Evolutionary conservation across 2,329 filamentous ascomycete species (phyloP), one percentile per base, ranked within the genome.

Genomic region (Penicillium sp.): DNA sequence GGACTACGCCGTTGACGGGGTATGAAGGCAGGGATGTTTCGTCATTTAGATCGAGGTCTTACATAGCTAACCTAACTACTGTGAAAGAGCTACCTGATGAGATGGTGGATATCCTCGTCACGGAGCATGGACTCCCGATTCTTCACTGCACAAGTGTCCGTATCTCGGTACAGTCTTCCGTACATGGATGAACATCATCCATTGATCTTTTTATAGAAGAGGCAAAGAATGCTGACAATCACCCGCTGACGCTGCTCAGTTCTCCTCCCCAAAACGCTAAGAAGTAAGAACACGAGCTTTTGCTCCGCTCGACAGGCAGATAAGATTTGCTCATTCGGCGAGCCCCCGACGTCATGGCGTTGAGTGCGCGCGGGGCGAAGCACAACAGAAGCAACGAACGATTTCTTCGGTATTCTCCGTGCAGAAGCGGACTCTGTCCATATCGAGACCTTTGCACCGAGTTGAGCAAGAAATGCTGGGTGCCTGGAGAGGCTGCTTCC

Each of bases 261-360:
- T 22, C 38, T 37, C 17, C 11, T 35, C 41, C 8, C 35, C 20
- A 15, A 54, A 15, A 35, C 15, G 12, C 34, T 10, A 22, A 15
- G n/a, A 42, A 43, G 25, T n/a, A 22, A 15, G n/a, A 42, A 43
- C 25, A 49, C 31, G 47, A 49, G 47, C 28, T 28, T 25, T 28
- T 3, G 25, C 25, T 28, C 25, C 25, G 25, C n/a, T 38, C 49
- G 51, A 31, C 31, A 48, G 45, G 45, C 28, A 35, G 47, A 49
- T 49, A 38, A 52, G 37, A 52, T 39, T 38, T 38, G 7, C 49
- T 38, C 6, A 8, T 4, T 5, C 12, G 5, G 35, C 14, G 39
- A 53, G 55, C 55, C 55, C 48, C 55, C 48, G 38, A 52, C 55
- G 55, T 57, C 55, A 57, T 57, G 52, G 52, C 38, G 22, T n/a